These are phyloP conservation scores for Colletotrichum liriopes DNA, from an alignment of 2,329 filamentous ascomycete species.

Conservation along the genomic window DNA sequence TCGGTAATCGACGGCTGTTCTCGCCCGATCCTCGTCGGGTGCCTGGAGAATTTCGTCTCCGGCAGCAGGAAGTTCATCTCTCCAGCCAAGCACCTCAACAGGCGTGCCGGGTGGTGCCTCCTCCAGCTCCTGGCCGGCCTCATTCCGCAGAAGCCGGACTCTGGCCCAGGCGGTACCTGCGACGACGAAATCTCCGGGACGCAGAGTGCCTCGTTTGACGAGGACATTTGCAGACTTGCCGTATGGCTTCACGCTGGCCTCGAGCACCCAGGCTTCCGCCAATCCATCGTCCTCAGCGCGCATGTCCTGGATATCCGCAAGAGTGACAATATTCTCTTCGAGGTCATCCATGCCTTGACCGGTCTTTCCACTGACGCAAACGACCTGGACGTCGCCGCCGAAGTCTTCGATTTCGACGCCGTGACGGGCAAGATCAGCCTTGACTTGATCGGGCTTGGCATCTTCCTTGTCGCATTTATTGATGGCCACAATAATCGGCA, in stretches of 20 bases:
- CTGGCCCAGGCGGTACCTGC: constrained; percentile 91
- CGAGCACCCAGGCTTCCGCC: constrained; percentile 94
- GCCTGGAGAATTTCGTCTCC: constrained; percentile 92
- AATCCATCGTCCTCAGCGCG: constrained; percentile 83
- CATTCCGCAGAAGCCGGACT: constrained; percentile 87
- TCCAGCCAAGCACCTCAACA: constrained; percentile 96
- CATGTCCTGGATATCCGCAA: constrained; percentile 92
- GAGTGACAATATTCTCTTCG: constrained; percentile 89
- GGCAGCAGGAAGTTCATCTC: constrained; percentile 83
- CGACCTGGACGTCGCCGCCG: constrained; percentile 93
- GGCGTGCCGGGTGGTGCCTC: constrained; percentile 90
- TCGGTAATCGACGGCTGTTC: constrained; percentile 83
- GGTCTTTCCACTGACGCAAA: constrained; percentile 93
- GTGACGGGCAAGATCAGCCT: constrained; percentile 86
- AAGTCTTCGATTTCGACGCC: constrained; percentile 95
- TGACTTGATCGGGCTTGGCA: constrained; percentile 85
- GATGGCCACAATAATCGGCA: constrained; percentile 97
- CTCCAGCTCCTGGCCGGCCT: constrained; percentile 80
- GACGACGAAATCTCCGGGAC: constrained; percentile 85
- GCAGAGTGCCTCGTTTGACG: constrained; percentile 88
- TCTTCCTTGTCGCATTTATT: constrained; percentile 96
- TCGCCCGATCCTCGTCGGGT: constrained; percentile 82
- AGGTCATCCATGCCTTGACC: constrained; percentile 92
- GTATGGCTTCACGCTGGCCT: constrained; percentile 87
- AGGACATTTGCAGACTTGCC: constrained; percentile 92